Base-by-base conservation (phyloP, 2,329 filamentous ascomycete genomes). In the Seiridium cupressi region DNA sequence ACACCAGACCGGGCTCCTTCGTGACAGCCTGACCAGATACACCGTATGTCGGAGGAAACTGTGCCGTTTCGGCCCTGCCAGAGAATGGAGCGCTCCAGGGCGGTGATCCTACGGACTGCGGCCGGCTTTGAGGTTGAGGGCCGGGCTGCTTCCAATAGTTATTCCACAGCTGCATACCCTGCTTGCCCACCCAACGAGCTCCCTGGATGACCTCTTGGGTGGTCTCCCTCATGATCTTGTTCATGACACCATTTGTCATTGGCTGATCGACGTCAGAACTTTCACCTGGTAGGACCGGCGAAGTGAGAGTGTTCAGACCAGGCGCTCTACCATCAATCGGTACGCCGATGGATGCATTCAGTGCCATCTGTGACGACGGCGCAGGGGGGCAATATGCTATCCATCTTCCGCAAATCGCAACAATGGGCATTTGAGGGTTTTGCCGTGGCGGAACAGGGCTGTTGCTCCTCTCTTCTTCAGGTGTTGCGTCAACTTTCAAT, bases 41-140 rank as follows among this genome's bases (percentile, higher is more conserved):
- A 3, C 87, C 89, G 69, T 94, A 91, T 0, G 91, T 93, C 0
- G 91, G 91, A 36, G 90, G 91, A 64, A 93, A 93, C 62, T 87
- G 83, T 5, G 76, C 66, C 6, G 72, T 64, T 44, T 87, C 85
- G 13, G 77, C 73, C 48, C 81, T 79, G 53, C 79, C 76, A 61
- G 77, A 69, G 44, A 78, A 78, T 11, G 72, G 72, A 38, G 74
- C 71, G 65, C 77, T 69, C 81, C 84, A 86, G 32, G 79, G 78
- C 64, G 79, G 78, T 26, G 81, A 68, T 63, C 76, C 66, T 18
- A 74, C 67, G 1, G 75, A 71, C 36, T 78, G 71, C 54, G 83
- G 81, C 63, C 80, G 76, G 31, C 76, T 70, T 66, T 71, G 73
- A 74, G 76, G 74, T 64, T 78, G 76, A 64, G 80, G 80, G 48